These are phyloP conservation scores for Halenospora varia DNA, from an alignment of 495 filamentous ascomycete species.

Conservation along the genomic window DNA sequence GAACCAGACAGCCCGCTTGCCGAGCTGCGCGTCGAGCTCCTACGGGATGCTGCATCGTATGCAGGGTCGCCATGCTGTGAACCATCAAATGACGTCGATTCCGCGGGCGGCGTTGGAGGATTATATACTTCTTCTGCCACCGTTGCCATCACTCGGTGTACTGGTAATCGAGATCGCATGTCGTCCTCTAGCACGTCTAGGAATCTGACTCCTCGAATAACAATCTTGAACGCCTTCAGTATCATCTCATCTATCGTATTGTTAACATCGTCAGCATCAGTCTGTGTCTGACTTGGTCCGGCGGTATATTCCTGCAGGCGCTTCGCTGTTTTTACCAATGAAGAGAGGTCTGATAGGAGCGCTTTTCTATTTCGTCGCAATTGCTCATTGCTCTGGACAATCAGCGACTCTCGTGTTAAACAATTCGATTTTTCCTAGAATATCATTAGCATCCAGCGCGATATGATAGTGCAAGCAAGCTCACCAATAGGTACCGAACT, in stretches of 20 bases:
- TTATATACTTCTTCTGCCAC: conserved; percentile 58
- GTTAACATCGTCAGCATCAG: conserved; percentile 59
- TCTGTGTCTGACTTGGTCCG: conserved; percentile 31
- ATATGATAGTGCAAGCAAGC: too few relatives aligned
- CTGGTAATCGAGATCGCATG: conserved; percentile 41
- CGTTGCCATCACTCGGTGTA: conserved; percentile 53
- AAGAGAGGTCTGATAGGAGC: conserved; percentile 82
- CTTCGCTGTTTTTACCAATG: conserved; percentile 83
- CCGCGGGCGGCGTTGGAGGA: conserved; percentile 71
- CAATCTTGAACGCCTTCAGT: conserved; percentile 87
- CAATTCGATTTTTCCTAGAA: conserved; percentile 83
- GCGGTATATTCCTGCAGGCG: conserved; percentile 63
- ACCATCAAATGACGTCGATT: conserved; percentile 41
- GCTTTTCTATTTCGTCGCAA: conserved; percentile 80
- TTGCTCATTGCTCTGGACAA: conserved; percentile 70
- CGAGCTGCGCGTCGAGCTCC: conserved; percentile 24
- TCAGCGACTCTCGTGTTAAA: conserved; percentile 71
- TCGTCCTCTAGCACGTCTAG: conserved; percentile 86
- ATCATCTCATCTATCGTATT: conserved; percentile 87
- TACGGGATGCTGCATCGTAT: conserved; percentile 31
- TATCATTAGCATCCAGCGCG: not conserved
- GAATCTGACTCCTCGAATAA: conserved; percentile 86
- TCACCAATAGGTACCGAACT: conserved; percentile 82
- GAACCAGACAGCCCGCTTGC: conserved; percentile 16
- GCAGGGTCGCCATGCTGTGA: conserved; percentile 28